Percentiles rank a stretch among this genome's conserved stretches.
These are phyloP conservation scores for Sesbania bispinosa DNA, from an alignment of 306 rosid species.

Conservation along the genomic window DNA sequence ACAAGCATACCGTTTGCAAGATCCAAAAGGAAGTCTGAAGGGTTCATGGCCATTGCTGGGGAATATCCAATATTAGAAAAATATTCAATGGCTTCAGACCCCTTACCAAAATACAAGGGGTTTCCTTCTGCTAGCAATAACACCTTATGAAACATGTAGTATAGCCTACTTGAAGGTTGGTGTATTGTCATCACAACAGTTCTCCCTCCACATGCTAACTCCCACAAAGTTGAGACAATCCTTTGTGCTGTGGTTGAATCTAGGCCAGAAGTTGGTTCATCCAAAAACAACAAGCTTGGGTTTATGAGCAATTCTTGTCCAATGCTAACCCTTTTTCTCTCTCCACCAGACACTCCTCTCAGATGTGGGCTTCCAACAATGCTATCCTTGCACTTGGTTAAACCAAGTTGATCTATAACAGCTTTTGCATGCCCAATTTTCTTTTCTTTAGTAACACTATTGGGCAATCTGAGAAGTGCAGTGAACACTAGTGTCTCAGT, in stretches of 20 bases:
- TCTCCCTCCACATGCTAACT: slow-evolving; percentile 57
- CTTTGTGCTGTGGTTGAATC: slow-evolving; percentile 76
- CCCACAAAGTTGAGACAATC: slow-evolving; percentile 60
- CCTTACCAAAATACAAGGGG: slow-evolving; percentile 62
- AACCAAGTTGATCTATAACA: slow-evolving; percentile 56
- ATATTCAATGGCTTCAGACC: slow-evolving; percentile 53
- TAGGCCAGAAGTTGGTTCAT: slow-evolving; percentile 80
- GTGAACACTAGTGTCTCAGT: slow-evolving; percentile 68
- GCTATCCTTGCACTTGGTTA: slow-evolving; percentile 55
- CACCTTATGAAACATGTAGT: slow-evolving; percentile 71
- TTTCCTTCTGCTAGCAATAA: slow-evolving; percentile 60
- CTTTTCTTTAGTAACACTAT: slow-evolving; percentile 32
- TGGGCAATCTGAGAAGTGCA: slow-evolving; percentile 65
- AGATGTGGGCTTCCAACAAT: slow-evolving; percentile 36
- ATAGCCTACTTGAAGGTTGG: slow-evolving; percentile 74
- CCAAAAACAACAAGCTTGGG: slow-evolving; percentile 68
- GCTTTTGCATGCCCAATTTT: slow-evolving; percentile 41
- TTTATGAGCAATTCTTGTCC: slow-evolving; percentile 77
- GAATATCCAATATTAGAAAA: slow-evolving; percentile 54
- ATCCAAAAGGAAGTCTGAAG: slow-evolving; percentile 74
- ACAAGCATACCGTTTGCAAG: slow-evolving; percentile 68
- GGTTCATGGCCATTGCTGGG: slow-evolving; percentile 68
- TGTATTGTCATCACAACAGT: slow-evolving; percentile 77
- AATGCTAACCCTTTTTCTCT: slow-evolving; percentile 79
- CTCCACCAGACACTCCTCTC: slow-evolving; percentile 84